Base-by-base conservation (phyloP, 306 rosid genomes). In the Boehmeria nivea region DNA sequence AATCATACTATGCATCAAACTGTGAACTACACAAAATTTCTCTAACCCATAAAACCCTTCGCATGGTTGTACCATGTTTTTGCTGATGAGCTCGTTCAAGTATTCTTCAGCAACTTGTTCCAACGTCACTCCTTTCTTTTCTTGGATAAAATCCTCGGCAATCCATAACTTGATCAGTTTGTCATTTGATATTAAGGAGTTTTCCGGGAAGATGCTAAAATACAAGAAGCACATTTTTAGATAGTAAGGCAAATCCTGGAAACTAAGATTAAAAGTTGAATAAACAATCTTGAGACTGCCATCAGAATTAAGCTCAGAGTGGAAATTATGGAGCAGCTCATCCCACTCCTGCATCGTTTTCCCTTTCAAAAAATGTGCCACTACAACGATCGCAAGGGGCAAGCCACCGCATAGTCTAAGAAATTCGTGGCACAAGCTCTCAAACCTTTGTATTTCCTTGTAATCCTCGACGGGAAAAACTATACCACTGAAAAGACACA, bases 151-250 rank as follows among this genome's bases (percentile, higher is more conserved):
- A 14, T 49, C 17, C 26, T 62, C 67, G 12, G 26, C 59, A 23
- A 62, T 47, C 67, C 59, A 62, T 18, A 62, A 21, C 24, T 27
- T 34, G 16, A 15, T 16, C 37, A 36, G 28, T 23, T 62, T 26
- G 2, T 46, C 53, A 4, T 8, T 6, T 7, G 59, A 22, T 27
- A 61, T 61, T 2, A 51, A 8, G 23, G 17, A 17, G 44, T 51
- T 49, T 9, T 38, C 37, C 0, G 67, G 59, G 39, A 62, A 62
- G 27, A 62, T 24, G 16, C 67, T 21, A n/a, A 62, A 50, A 12
- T 36, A 61, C 37, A 36, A 49, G 57, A 21, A 49, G 13, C 67
- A 61, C 26, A 7, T 8, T 16, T 37, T 13, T 27, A 48, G 47
- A 9, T 48, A 20, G 14, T 20, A 34, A 3, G 48, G 49, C 14